Conservation (phyloP, 176 grass and related monocot genomes). For the Triticum timopheevii region DNA sequence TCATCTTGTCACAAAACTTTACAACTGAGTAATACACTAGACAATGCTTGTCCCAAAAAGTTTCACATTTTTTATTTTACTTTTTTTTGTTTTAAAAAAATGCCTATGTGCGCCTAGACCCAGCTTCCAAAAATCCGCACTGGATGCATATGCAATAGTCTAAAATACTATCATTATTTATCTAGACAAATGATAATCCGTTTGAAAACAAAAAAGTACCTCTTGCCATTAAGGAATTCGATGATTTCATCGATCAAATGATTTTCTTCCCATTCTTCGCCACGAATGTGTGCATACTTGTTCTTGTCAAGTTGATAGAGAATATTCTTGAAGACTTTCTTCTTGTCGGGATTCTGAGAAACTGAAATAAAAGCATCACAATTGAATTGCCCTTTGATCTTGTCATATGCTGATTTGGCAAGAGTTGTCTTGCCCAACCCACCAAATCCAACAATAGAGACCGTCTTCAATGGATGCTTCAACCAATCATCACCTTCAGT, state of each 20-base stretch:
- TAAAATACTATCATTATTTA: no score
- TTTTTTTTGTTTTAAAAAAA: no score
- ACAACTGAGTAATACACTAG: no score
- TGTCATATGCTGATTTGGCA: neutral
- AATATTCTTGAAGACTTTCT: neutral
- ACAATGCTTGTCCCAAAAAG: no score
- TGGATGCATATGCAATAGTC: no score
- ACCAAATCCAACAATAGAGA: constrained; percentile 1
- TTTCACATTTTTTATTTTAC: no score
- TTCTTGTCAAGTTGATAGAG: neutral
- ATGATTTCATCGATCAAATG: neutral
- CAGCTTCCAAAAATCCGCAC: no score
- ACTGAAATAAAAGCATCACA: neutral
- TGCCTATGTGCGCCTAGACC: no score
- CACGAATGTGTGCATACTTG: neutral
- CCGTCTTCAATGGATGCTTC: neutral
- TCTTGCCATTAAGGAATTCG: neutral
- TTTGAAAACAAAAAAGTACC: neutral
- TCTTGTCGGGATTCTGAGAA: neutral
- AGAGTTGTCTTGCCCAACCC: neutral
- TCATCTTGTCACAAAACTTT: no score
- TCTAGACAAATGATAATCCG: no score
- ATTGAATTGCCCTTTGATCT: neutral
- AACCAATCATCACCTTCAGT: neutral
- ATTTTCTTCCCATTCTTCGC: neutral